phyloP scores from a whole-genome alignment of 495 filamentous ascomycete genomes.

The Penicillium coffeae region DNA sequence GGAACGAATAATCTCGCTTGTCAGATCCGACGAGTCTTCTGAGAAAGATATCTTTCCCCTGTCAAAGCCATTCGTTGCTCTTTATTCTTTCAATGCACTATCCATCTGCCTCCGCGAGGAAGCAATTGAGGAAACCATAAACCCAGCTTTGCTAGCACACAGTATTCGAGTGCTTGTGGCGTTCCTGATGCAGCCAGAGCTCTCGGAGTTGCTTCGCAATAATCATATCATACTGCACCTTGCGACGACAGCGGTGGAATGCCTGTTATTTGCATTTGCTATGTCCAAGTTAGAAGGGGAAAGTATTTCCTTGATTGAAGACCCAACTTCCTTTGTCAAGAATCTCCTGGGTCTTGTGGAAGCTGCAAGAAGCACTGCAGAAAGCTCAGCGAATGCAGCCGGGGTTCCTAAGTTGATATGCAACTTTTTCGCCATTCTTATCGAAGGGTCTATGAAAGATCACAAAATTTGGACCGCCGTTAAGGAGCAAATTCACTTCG shows the following conservation, averaged over 20 bases:
- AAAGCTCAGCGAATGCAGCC: conserved; percentile 3
- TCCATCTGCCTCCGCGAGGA: conserved; percentile 47
- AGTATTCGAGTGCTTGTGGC: conserved; percentile 39
- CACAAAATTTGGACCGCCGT: conserved; percentile 56
- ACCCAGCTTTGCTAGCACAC: conserved; percentile 38
- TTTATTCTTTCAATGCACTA: conserved; percentile 70
- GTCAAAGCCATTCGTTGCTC: conserved; percentile 64
- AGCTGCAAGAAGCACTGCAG: conserved; percentile 15
- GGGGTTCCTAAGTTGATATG: conserved; percentile 41
- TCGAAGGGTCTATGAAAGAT: conserved; percentile 62
- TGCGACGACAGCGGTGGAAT: conserved; percentile 34
- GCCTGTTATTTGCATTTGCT: conserved; percentile 29
- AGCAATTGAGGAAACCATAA: conserved; percentile 21
- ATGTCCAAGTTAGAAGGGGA: conserved; percentile 14
- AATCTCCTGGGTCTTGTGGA: conserved; percentile 32
- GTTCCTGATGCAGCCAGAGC: conserved; percentile 36
- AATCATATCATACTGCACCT: conserved; percentile 25
- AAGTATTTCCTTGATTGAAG: conserved; percentile 11
- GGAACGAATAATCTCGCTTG: conserved; percentile 53
- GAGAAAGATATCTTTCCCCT: conserved; percentile 62
- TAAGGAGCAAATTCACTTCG: conserved; percentile 40
- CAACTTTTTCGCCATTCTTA: conserved; percentile 56
- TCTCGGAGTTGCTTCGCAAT: conserved; percentile 18
- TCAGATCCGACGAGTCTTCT: conserved; percentile 50
- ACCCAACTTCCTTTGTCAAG: conserved; percentile 22